Evolutionary conservation across 2,329 filamentous ascomycete genomes (phyloP).

Genomic region (Pezicula radicicola): DNA sequence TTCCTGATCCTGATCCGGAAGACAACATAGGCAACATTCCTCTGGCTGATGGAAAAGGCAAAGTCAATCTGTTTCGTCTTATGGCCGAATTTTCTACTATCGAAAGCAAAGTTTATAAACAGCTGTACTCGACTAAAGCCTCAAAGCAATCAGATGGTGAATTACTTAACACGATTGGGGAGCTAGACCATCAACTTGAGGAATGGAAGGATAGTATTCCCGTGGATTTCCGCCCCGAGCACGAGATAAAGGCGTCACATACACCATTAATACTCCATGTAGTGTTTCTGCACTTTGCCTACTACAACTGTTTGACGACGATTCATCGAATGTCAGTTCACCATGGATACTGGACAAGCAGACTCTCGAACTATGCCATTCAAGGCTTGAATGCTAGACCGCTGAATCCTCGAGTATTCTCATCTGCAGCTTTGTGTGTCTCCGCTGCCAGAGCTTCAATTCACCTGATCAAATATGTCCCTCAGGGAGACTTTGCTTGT

Average conservation of each 20-base stretch:
- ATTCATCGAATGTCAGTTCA: conserved; percentile 99
- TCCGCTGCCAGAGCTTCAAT: conserved; percentile 91
- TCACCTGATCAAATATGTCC: conserved; percentile 91
- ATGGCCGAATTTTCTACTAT: conserved; percentile 92
- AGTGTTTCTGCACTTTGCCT: conserved; percentile 91
- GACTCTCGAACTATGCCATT: conserved; percentile 91
- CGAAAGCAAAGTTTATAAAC: conserved; percentile 90
- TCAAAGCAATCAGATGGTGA: conserved; percentile 90
- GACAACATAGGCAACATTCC: conserved; percentile 96
- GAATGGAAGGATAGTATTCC: conserved; percentile 97
- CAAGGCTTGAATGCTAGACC: conserved; percentile 89
- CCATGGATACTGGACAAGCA: conserved; percentile 96
- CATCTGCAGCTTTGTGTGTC: conserved; percentile 88
- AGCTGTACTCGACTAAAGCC: conserved; percentile 88
- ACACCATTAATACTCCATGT: conserved; percentile 93
- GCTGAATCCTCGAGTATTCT: conserved; percentile 90
- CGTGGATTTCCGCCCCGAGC: conserved; percentile 92
- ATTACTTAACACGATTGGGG: conserved; percentile 90
- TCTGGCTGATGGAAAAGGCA: conserved; percentile 81
- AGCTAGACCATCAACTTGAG: conserved; percentile 85
- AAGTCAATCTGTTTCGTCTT: conserved; percentile 90
- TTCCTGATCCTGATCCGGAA: conserved; percentile 84
- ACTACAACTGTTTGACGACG: conserved; percentile 96
- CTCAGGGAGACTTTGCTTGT: conserved; percentile 89
- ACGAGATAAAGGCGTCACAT: conserved; percentile 91